Percentiles rank a stretch among this genome's conserved stretches.
Conservation (phyloP, 495 filamentous ascomycete species). For the Penicillium angulare region DNA sequence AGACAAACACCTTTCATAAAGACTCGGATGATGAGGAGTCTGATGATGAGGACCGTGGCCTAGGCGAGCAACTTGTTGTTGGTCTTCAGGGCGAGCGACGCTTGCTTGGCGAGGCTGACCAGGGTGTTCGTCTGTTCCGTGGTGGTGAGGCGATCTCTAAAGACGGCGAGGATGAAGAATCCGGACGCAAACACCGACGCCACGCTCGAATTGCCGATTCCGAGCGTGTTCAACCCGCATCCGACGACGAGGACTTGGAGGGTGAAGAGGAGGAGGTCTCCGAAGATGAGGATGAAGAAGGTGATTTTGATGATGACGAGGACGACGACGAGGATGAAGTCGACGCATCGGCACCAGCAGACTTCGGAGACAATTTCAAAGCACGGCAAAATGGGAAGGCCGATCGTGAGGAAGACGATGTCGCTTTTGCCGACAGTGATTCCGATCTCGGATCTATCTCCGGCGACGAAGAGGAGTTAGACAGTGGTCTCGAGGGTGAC, state of each 20-base stretch:
- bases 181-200: conserved; percentile 69
- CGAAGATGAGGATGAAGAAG: conserved; percentile 28
- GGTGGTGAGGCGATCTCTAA: conserved; percentile 67
- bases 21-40: conserved; percentile 54
- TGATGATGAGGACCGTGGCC: conserved; percentile 66
- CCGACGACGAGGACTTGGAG: conserved; percentile 56
- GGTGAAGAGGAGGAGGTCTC: conserved; percentile 39
- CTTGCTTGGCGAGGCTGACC: conserved; percentile 76
- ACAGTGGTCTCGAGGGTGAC: conserved; percentile 58
- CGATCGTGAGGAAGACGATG: conserved; percentile 54
- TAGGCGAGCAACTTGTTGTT: conserved; percentile 92
- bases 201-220: conserved; percentile 60
- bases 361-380: conserved; percentile 41
- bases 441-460: conserved; percentile 92
- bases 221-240: conserved; percentile 58
- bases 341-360: conserved; percentile 42
- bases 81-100: conserved; percentile 79
- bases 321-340: conserved; percentile 45
- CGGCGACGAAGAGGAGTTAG: conserved; percentile 59
- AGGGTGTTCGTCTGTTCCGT: conserved; percentile 79
- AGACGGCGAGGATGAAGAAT: conserved; percentile 56
- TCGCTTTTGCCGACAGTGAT: conserved; percentile 94
- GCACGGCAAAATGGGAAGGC: conserved; percentile 41
- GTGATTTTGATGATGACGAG: conserved; percentile 24
- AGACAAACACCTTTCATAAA: conserved; percentile 73